Conservation (phyloP, 116 monocot genomes). For the Cymodocea nodosa region DNA sequence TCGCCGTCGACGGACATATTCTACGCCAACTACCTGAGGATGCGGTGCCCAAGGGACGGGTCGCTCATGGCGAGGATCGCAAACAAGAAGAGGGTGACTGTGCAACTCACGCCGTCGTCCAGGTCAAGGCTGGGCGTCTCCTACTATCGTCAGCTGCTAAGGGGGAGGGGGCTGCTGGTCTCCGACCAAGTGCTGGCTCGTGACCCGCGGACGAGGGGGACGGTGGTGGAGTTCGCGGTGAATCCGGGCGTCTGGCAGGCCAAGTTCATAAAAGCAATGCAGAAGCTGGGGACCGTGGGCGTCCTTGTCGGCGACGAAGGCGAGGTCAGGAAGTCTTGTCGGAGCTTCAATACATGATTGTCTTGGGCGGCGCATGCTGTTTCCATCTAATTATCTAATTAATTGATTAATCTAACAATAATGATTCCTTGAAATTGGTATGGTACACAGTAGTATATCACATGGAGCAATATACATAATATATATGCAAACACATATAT, state of each 20-base stretch:
- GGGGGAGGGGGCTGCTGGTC: constrained; percentile 9
- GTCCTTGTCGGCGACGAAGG: constrained; percentile 28
- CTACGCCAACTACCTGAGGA: constrained; percentile 8
- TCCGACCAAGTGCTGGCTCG: constrained; percentile 24
- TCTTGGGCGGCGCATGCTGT: no score
- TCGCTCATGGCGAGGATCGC: background rate
- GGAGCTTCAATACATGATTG: constrained; percentile 12
- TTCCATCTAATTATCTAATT: no score
- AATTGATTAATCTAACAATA: no score
- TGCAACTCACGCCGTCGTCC: constrained; percentile 4
- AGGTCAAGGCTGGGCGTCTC: constrained; percentile 8
- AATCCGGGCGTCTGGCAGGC: background rate
- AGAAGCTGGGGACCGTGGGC: constrained; percentile 24
- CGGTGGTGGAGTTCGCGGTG: constrained; percentile 4
- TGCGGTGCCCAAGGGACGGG: constrained; percentile 11
- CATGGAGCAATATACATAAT: no score
- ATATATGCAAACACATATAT: no score
- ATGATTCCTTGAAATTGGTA: no score
- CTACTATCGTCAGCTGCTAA: constrained; percentile 17
- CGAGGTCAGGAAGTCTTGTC: constrained; percentile 30
- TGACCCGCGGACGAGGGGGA: constrained; percentile 3
- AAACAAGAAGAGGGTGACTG: background rate
- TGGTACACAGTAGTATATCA: no score
- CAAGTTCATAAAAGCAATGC: constrained; percentile 31
- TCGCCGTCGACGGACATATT: background rate